Percentiles rank a stretch among this genome's conserved stretches.
phyloP scores from a whole-genome alignment of 2,329 filamentous ascomycete species.

The Ascochyta clinopodiicola region DNA sequence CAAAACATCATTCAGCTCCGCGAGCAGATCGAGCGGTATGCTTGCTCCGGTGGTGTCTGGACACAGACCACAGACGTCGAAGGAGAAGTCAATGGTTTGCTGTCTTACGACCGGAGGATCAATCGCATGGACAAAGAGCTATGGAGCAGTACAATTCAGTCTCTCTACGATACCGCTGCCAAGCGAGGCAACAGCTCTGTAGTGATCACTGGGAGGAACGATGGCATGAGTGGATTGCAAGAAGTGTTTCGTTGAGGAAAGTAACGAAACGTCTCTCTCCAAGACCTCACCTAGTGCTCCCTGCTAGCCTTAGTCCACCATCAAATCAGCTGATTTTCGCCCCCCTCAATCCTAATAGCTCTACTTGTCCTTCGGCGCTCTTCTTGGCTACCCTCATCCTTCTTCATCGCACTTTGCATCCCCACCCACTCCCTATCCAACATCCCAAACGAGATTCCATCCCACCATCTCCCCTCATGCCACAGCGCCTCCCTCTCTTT shows the following conservation, averaged over 20 bases:
- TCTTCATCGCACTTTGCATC: constrained; percentile 9
- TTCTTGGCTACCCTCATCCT: not conserved
- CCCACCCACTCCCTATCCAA: constrained; percentile 38
- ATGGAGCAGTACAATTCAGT: constrained; percentile 67
- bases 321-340: not conserved
- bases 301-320: not conserved
- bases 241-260: not conserved
- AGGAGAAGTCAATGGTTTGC: constrained; percentile 74
- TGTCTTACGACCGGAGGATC: constrained; percentile 71
- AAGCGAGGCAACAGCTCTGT: constrained; percentile 14
- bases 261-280: no score
- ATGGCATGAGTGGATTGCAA: constrained; percentile 4
- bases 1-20: constrained; percentile 56
- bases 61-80: constrained; percentile 79
- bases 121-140: constrained; percentile 63
- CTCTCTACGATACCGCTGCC: constrained; percentile 61
- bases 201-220: not conserved
- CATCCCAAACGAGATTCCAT: constrained; percentile 36
- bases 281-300: not conserved
- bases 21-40: constrained; percentile 60
- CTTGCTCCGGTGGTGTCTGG: constrained; percentile 73
- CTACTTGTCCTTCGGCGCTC: constrained; percentile 2
- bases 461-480: constrained; percentile 52
- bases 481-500: constrained; percentile 52
- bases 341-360: constrained; percentile 6